Conservation (phyloP, 148 eudicot species). For the Chenopodium suecicum region DNA sequence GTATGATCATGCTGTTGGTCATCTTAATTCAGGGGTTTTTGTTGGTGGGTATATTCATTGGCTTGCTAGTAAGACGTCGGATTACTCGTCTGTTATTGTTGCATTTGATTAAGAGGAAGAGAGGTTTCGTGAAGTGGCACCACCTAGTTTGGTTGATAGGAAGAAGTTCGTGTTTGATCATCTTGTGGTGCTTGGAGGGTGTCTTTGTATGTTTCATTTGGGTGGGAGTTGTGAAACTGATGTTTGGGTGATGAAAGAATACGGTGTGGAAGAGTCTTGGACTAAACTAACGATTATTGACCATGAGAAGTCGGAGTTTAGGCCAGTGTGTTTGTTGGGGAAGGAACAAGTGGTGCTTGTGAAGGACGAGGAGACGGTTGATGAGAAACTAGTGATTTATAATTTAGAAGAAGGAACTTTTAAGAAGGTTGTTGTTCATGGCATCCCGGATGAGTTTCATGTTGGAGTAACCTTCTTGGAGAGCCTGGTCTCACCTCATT, state of each 20-base stretch:
- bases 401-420: not conserved
- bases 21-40: conserved; percentile 12
- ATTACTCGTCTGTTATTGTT: conserved; percentile 1
- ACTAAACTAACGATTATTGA: not conserved
- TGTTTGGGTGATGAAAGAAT: conserved; percentile 27
- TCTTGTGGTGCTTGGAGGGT: conserved; percentile 21
- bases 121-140: conserved; percentile 9
- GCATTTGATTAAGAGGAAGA: conserved; percentile 27
- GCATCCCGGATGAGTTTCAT: not conserved
- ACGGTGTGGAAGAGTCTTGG: conserved; percentile 13
- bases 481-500: conserved; percentile 20
- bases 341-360: conserved; percentile 14
- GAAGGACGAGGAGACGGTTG: not conserved
- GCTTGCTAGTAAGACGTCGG: not conserved
- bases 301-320: not conserved
- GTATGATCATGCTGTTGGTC: conserved; percentile 11
- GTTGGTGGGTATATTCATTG: conserved; percentile 18
- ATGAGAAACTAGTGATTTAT: conserved; percentile 14
- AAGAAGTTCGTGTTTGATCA: not conserved
- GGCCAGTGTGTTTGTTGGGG: not conserved
- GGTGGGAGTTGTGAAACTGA: not conserved
- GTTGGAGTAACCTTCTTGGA: conserved; percentile 1
- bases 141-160: conserved; percentile 4
- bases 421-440: not conserved
- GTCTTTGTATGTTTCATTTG: conserved; percentile 5